A percentile compares a stretch with the other conserved stretches of the same genome.
Conservation (phyloP, 306 rosid species). For the Quercus rubra region DNA sequence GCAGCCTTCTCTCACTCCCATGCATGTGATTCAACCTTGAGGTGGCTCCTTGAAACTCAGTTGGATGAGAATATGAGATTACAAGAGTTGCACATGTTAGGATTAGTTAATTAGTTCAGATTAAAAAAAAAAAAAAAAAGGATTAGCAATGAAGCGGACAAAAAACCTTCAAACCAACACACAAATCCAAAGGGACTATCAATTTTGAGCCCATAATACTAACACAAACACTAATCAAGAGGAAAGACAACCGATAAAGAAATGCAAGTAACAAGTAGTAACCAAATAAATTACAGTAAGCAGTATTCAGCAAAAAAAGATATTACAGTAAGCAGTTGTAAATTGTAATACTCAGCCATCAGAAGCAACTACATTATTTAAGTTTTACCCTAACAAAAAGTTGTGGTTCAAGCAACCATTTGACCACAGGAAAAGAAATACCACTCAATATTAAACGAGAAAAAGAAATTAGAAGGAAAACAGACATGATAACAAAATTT, state of each 20-base stretch:
- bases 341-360: not conserved
- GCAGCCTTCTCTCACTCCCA: too few relatives aligned
- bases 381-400: not conserved
- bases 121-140: not conserved
- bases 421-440: not conserved
- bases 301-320: too few relatives aligned
- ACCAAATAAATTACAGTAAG: not conserved
- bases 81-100: too few relatives aligned
- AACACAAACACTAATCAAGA: too few relatives aligned
- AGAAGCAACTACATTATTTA: not conserved
- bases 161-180: too few relatives aligned
- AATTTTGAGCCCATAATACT: too few relatives aligned
- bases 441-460: conserved; percentile 8
- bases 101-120: not conserved
- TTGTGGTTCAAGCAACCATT: not conserved
- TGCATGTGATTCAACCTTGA: too few relatives aligned
- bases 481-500: conserved; percentile 43
- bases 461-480: conserved; percentile 8
- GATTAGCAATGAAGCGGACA: not conserved
- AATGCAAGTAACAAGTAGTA: not conserved
- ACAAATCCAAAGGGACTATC: too few relatives aligned
- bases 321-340: not conserved
- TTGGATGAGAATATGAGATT: too few relatives aligned
- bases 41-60: too few relatives aligned
- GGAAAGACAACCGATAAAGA: not conserved